phyloP scores from a whole-genome alignment of 1,284 basidiomycete genomes.

The Ceratobasidium sp. region DNA sequence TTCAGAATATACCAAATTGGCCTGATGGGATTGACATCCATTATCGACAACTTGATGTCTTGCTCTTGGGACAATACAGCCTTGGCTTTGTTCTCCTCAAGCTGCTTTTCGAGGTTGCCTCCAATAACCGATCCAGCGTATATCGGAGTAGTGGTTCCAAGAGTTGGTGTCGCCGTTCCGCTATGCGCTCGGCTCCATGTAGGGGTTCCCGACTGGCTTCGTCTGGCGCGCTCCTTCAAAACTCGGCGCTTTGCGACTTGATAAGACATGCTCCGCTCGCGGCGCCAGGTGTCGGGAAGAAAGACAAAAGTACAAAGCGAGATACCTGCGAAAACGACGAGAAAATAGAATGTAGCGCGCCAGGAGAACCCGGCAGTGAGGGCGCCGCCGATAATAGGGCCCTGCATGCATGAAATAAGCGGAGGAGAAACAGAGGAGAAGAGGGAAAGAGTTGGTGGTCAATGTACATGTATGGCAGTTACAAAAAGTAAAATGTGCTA shows the following conservation, averaged over 20 bases:
- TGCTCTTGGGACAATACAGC: not conserved
- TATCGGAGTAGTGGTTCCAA: constrained; percentile 41
- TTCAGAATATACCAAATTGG: constrained; percentile 66
- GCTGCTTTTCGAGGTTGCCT: not conserved
- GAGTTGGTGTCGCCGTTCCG: constrained; percentile 28
- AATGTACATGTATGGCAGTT: constrained; percentile 22
- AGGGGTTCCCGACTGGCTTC: constrained; percentile 17
- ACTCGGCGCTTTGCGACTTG: constrained; percentile 58
- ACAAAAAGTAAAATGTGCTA: constrained; percentile 44
- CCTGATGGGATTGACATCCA: constrained; percentile 75
- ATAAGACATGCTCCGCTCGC: constrained; percentile 79
- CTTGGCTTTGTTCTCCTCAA: constrained; percentile 9
- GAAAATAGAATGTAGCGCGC: constrained; percentile 84
- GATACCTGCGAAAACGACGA: constrained; percentile 66
- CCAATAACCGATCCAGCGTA: constrained; percentile 43
- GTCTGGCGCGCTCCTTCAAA: constrained; percentile 42
- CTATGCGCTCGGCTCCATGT: constrained; percentile 8
- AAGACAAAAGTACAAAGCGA: constrained; percentile 67
- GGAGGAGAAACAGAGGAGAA: not conserved
- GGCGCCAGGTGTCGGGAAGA: constrained; percentile 83
- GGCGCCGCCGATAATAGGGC: constrained; percentile 73
- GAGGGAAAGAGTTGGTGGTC: not conserved
- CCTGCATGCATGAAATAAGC: constrained; percentile 55
- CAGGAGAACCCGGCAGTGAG: constrained; percentile 74
- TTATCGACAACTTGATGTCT: constrained; percentile 64